Base-by-base conservation (phyloP, 2,329 filamentous ascomycete genomes). In the Trichophyton verrucosum region DNA sequence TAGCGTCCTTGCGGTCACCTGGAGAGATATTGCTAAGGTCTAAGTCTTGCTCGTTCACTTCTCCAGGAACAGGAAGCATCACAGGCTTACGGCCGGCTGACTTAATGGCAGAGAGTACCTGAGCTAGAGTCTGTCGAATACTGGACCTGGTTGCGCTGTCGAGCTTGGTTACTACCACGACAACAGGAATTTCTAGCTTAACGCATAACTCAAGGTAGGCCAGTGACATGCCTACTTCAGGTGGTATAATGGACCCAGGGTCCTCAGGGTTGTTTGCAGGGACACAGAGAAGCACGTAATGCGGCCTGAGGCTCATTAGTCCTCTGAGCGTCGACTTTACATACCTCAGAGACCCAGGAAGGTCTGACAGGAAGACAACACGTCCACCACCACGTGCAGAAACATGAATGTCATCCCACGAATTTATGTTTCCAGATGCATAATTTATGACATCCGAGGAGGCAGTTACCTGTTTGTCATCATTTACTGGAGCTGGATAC, bases 351-450 rank as follows among this genome's bases (percentile, higher is more conserved):
- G 95, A 89, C 0, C 94, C 94, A 15, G 92, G 92, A 53, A 92
- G 95, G 73, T 99, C 94, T 0, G 91, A 89, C 5, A 97, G 78
- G 66, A 96, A 91, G 3, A 94, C 89, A 2, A 99, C 75, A 20
- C 91, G 85, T 1, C 86, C 89, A 2, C 86, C 88, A 62, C 80
- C 75, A 63, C 86, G 83, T 0, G 89, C 84, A 57, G 85, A 82
- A 42, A 88, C 86, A 71, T 99, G 94, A 59, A 97, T 94, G 70
- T 96, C 92, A 59, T 89, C 86, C 94, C 94, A 99, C 0, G 91
- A 91, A 62, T 90, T 88, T 55, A 96, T 86, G 69, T 96, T 90
- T 13, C 86, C 86, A 62, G 87, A 86, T 2, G 88, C 86, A 71
- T 95, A 97, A 71, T 96, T 97, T 68, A 95, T 68, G 58, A 79